Evolutionary conservation across 805 yeast genomes (phyloP).

Genomic region (Kuraishia borneana): DNA sequence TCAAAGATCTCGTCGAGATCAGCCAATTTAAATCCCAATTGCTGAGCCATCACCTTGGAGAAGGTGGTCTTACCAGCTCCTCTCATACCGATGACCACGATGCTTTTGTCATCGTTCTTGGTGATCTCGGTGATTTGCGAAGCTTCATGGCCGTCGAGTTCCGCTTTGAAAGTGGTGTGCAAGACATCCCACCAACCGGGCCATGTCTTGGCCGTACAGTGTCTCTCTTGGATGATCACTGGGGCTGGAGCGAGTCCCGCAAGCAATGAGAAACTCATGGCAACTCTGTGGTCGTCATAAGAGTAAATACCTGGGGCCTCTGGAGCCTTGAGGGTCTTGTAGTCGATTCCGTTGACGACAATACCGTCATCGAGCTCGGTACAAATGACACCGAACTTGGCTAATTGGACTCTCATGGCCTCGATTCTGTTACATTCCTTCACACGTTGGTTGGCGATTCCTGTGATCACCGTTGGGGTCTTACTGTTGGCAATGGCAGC

Average conservation of each 20-base stretch:
- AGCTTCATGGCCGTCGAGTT: slow-evolving; percentile 59
- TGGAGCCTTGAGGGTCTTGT: slow-evolving; percentile 44
- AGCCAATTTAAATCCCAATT: slow-evolving; percentile 53
- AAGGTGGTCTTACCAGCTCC: slow-evolving; percentile 94
- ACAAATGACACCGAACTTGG: slow-evolving; percentile 82
- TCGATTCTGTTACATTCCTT: slow-evolving; percentile 94
- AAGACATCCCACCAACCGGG: slow-evolving; percentile 99
- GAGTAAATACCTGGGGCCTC: slow-evolving; percentile 51
- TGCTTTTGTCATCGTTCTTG: slow-evolving; percentile 38
- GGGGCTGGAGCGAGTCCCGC: slow-evolving; percentile 57
- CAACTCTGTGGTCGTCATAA: slow-evolving; percentile 96
- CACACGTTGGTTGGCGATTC: slow-evolving; percentile 96
- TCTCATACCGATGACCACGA: slow-evolving; percentile 90
- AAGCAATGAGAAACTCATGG: slow-evolving; percentile 88
- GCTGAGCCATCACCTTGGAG: slow-evolving; percentile 66
- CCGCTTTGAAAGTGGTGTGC: slow-evolving; percentile 53
- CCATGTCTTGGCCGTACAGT: slow-evolving; percentile 97
- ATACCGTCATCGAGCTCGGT: slow-evolving; percentile 89
- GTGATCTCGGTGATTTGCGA: slow-evolving; percentile 17
- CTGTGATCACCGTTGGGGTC: slow-evolving; percentile 56
- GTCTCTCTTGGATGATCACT: slow-evolving; percentile 72
- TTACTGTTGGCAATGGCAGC: slow-evolving; percentile 79
- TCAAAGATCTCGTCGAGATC: slow-evolving; percentile 77
- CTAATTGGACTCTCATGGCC: slow-evolving; percentile 85
- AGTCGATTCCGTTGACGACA: slow-evolving; percentile 61